A percentile compares a stretch with the other conserved stretches of the same genome.
Conservation (phyloP, 768 basidiomycete genomes). For the Leccinum broughii region DNA sequence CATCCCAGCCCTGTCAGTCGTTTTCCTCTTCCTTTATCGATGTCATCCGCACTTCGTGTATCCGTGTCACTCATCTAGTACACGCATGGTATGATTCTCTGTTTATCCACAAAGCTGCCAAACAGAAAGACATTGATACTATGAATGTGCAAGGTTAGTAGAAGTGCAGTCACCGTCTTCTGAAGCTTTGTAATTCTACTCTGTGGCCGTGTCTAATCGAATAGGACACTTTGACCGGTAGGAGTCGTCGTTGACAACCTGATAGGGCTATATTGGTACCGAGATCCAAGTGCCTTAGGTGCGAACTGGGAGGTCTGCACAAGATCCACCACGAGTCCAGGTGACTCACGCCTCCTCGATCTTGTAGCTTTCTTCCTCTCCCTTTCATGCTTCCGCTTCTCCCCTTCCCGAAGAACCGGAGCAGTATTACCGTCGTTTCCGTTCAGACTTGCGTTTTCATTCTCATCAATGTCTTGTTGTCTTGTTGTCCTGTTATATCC, state of each 20-base stretch:
- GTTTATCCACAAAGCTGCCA: not conserved
- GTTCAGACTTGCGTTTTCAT: not conserved
- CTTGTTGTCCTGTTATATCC: not conserved
- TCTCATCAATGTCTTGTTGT: too few relatives aligned
- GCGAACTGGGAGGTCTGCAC: too few relatives aligned
- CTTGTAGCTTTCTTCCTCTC: conserved; percentile 39
- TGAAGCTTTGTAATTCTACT: not conserved
- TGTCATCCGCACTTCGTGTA: not conserved
- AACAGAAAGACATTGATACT: not conserved
- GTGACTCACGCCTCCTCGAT: conserved; percentile 26
- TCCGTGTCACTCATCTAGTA: not conserved
- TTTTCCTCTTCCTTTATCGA: not conserved
- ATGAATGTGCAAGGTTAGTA: not conserved
- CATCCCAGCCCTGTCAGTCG: not conserved
- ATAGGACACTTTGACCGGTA: not conserved
- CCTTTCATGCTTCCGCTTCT: not conserved
- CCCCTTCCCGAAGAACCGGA: not conserved
- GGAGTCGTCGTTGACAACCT: too few relatives aligned
- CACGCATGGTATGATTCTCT: not conserved
- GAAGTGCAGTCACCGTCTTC: not conserved
- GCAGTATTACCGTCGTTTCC: too few relatives aligned
- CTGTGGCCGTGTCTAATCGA: not conserved
- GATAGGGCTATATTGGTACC: too few relatives aligned
- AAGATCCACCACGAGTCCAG: too few relatives aligned
- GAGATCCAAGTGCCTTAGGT: not conserved